Evolutionary conservation across 768 basidiomycete species (phyloP), one percentile per base, ranked within the genome.

Genomic region (Suillus subluteus): DNA sequence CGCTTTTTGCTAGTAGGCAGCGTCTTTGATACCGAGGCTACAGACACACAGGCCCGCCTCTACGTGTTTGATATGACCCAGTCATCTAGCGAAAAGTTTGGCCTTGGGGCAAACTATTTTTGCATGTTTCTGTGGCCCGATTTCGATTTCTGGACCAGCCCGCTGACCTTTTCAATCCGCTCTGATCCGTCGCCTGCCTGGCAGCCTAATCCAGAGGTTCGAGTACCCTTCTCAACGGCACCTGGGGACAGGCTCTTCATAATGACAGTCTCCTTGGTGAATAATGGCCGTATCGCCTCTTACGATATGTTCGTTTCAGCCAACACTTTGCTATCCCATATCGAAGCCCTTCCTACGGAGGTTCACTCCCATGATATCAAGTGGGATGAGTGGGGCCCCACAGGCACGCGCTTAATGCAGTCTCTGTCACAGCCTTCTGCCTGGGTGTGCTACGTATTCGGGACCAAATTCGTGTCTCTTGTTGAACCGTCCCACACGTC

Each of bases 401-500:
- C 46, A 12, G 81, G 79, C 4, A 83, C 84, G 11, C 83, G 86
- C 35, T 72, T 88, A 69, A 69, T 84, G 43, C 65, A 65, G 38
- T 74, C 75, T 8, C 73, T 75, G 44, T 80, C 75, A 26, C 78
- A 75, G 43, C 82, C 83, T 15, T 68, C 73, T 32, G 73, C 79
- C n/a, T 89, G 87, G 87, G 85, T 86, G 9, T 89, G 87, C 75
- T 86, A 86, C 69, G 82, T 87, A 23, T 82, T 80, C 69, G 87
- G 87, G 26, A 79, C 79, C 35, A 81, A 79, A 66, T 86, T 80
- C 62, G 82, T 79, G 67, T 79, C 67, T 56, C 77, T 69, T 46
- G 65, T 41, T 40, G 43, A 35, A 52, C 71, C 30, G 54, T 64
- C 35, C 2, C 58, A 64, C 48, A 67, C 56, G 38, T 40, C 21